Conservation (phyloP, 2,329 filamentous ascomycete species). For the Cordyceps fumosorosea region DNA sequence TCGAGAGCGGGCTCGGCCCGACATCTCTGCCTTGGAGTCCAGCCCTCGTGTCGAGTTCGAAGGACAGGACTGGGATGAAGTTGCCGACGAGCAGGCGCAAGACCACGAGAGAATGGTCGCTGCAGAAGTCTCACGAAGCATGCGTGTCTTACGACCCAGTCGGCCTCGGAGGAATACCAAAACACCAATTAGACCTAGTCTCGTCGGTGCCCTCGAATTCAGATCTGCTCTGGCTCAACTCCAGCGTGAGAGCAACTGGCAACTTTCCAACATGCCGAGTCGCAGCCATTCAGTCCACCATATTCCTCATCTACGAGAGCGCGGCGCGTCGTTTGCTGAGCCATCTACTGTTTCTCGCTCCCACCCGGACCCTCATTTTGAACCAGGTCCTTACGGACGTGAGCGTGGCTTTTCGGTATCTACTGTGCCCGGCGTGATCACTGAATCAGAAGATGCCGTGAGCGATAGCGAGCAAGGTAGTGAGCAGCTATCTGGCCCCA, state of each 20-base stretch:
- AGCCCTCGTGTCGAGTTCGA: slow-evolving; percentile 43
- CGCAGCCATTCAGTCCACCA: slow-evolving; percentile 44
- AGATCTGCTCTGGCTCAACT: slow-evolving; percentile 83
- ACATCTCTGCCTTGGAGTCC: slow-evolving; percentile 39
- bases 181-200: slow-evolving; percentile 82
- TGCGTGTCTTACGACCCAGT: slow-evolving; percentile 72
- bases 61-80: slow-evolving; percentile 30
- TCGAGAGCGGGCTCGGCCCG: slow-evolving; percentile 19
- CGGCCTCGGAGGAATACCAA: slow-evolving; percentile 64
- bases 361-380: neutral
- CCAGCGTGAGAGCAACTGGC: slow-evolving; percentile 71
- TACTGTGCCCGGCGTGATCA: neutral
- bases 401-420: slow-evolving; percentile 6
- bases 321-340: slow-evolving; percentile 23
- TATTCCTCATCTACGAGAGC: slow-evolving; percentile 19
- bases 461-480: neutral
- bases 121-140: slow-evolving; percentile 84
- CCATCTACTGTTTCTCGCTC: slow-evolving; percentile 13
- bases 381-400: slow-evolving; percentile 10
- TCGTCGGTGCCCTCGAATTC: slow-evolving; percentile 91
- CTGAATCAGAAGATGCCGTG: neutral
- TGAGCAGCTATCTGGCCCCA: slow-evolving; percentile 3
- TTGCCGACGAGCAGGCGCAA: slow-evolving; percentile 41
- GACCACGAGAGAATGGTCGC: slow-evolving; percentile 58
- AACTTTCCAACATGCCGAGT: slow-evolving; percentile 60